Evolutionary conservation across 805 yeast genomes (phyloP), one percentile per base, ranked within the genome.

Genomic region (Cyberlindnera mrakii): DNA sequence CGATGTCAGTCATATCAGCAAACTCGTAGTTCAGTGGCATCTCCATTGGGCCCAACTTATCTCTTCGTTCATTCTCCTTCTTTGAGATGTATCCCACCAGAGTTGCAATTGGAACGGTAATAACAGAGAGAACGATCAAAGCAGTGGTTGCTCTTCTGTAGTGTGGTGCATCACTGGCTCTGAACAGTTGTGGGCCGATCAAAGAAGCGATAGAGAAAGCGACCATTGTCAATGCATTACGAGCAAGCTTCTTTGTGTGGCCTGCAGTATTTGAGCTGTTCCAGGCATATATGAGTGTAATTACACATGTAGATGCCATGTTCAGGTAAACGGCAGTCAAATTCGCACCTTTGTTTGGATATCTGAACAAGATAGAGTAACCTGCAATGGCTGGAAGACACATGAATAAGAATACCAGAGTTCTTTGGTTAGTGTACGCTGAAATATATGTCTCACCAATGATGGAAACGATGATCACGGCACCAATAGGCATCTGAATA

Each of bases 171-270:
- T 72, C 65, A 11, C 60, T 49, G 1, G 66, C 64, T 49, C 74
- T 70, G 58, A 80, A 79, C 49, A 77, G 62, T 49, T 78, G 83
- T 2, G 86, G 84, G 0, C 83, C 85, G 39, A 77, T 64, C 43
- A 82, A 63, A 58, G 75, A 68, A 5, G 79, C 75, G 20, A 76
- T 59, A 5, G 77, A 73, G 51, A 76, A 78, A n/a, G 70, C 72
- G 38, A 77, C 64, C 77, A 77, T 69, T 1, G 77, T 75, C 16
- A 70, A 51, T 7, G 72, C 74, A 48, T 75, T 76, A 48, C 80
- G 60, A 31, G 67, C 67, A 25, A 74, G 63, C 47, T 77, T 67
- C 50, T 78, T 78, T 13, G 80, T 74, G 43, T 75, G 71, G 0
- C 83, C 82, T 4, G 82, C 75, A 10, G 80, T 76, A 46, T 77